Evolutionary conservation across 1,284 basidiomycete species (phyloP), one percentile per base, ranked within the genome.

Genomic region (Trametes sp.): DNA sequence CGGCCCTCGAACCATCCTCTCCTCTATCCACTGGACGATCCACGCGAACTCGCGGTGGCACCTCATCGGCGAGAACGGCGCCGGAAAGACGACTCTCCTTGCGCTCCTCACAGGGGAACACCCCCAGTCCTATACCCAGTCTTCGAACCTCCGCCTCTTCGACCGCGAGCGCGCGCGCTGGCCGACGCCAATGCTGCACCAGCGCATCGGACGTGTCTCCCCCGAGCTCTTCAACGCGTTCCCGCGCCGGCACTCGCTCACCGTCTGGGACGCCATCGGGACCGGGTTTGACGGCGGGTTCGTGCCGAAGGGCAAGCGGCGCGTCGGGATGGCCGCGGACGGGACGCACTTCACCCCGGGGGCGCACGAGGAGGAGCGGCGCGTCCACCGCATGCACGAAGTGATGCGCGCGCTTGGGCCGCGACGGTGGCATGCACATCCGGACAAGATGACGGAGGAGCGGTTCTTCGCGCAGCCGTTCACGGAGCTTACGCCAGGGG

Each of bases 41-140:
- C 81, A 81, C 4, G 83, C 86, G 65, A 94, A 94, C 33, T 89
- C 95, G 48, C 82, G 90, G 48, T 97, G 94, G 93, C 92, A 96
- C 70, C 85, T 98, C 10, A 86, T 90, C 71, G 95, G 96, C 11
- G 79, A 88, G 21, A 98, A 98, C 73, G 96, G 95, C 50, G 95
- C 94, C 0, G 97, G 97, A 1, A 99, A 99, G 79, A 97, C 96
- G 0, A 98, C 97, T 0, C 86, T 98, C 1, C 83, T 98, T n/a
- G 90, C 96, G 4, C 77, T 98, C 35, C 80, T 99, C 41, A 94
- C 95, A 0, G 97, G 97, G 26, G 95, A 97, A 71, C 97, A 98
- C 75, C 96, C 97, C 0, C 94, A 94, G 66, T 97, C 96, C 0
- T 98, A 91, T 78, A 90, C 89, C 0, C 90, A 94, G 74, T 81